Evolutionary conservation across 2,329 filamentous ascomycete genomes (phyloP).

Genomic region (Colletotrichum salicis): DNA sequence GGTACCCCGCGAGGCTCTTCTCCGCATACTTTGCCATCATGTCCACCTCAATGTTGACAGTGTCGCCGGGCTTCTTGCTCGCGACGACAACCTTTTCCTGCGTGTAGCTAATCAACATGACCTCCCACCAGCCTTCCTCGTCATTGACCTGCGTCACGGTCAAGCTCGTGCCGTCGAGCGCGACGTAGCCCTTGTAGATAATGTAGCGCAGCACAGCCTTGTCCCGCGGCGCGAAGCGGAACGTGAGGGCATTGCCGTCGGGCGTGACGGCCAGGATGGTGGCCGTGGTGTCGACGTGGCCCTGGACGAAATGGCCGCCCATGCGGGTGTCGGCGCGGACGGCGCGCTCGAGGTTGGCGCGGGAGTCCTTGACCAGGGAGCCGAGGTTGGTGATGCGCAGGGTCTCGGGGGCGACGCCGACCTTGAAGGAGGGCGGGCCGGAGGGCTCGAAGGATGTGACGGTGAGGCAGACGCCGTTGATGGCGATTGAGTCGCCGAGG

Average conservation of each 20-base stretch:
- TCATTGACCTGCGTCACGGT: conserved; percentile 91
- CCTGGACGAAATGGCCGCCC: conserved; percentile 98
- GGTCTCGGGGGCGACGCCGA: conserved; percentile 95
- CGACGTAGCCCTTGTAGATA: conserved; percentile 96
- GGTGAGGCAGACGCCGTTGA: conserved; percentile 97
- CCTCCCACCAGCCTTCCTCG: conserved; percentile 84
- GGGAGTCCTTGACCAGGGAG: conserved; percentile 69
- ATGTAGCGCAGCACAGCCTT: conserved; percentile 81
- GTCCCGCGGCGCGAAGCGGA: conserved; percentile 81
- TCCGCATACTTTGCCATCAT: conserved; percentile 87
- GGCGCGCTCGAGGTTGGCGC: conserved; percentile 93
- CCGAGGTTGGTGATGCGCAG: conserved; percentile 96
- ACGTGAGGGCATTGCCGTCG: conserved; percentile 91
- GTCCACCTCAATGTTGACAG: conserved; percentile 93
- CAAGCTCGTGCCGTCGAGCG: conserved; percentile 92
- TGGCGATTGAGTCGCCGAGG: conserved; percentile 90
- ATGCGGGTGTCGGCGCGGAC: conserved; percentile 92
- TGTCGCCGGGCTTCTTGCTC: conserved; percentile 79
- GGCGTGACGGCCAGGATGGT: conserved; percentile 76
- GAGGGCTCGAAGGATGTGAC: conserved; percentile 69
- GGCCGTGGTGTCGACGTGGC: conserved; percentile 93
- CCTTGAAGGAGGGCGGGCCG: conserved; percentile 73
- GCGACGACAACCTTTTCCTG: conserved; percentile 91
- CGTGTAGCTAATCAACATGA: conserved; percentile 98
- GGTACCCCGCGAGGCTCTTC: conserved; percentile 87